Evolutionary conservation across 495 filamentous ascomycete genomes (phyloP), one percentile per base, ranked within the genome.

Genomic region (Talaromyces ruber): DNA sequence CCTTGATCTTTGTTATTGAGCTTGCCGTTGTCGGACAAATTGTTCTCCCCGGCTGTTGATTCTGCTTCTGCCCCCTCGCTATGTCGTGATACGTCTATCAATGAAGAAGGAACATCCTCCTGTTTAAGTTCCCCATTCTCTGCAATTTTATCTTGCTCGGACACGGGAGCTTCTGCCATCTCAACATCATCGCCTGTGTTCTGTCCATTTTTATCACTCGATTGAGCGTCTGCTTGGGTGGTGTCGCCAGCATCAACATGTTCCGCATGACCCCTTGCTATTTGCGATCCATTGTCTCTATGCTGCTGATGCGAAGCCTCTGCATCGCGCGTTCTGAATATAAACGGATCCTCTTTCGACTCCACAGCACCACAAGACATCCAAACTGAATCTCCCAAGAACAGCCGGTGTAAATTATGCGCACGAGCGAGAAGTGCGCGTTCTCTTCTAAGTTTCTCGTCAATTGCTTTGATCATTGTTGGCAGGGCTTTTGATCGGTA

Each of bases 401-500:
- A 82, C 66, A 85, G 83, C 28, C 87, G 88, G 63, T 92, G 82
- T 7, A 97, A 70, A 62, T 89, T 87, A 64, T 93, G 90, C 12
- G 88, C 86, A 53, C 83, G 86, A 84, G 87, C 91, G 25, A 96
- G 74, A 6, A 86, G 80, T 60, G 80, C 82, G 62, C 85, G 85
- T 69, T 96, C 93, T 70, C 88, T 87, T 28, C 90, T 89, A 62
- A 93, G 80, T 63, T 91, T 89, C 68, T 79, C 81, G 64, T 78
- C 83, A 60, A 81, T 83, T 34, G 93, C 83, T 39, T 80, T 77
- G 11, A 86, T 85, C 72, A 99, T 85, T 28, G 93, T 83, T 47
- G 84, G 85, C n/a, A 99, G 81, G 4, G 89, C 88, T 62, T 85
- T 86, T 9, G 90, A 92, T 2, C 78, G 88, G 74, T 95, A 98